Conservation (phyloP, 306 rosid species). For the Begonia loranthoides region DNA sequence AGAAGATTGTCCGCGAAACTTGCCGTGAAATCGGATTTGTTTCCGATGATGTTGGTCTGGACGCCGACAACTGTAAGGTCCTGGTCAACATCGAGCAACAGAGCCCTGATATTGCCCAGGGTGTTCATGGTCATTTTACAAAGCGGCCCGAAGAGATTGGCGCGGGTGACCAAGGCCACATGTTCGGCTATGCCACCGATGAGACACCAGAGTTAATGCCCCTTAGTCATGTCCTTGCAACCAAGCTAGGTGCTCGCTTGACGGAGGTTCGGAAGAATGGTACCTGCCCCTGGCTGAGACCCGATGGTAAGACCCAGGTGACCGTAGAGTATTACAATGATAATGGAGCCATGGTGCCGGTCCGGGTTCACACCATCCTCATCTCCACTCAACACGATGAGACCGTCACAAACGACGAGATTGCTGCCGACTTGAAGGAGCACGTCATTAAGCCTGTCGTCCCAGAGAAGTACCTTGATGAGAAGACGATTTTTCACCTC, state of each 20-base stretch:
- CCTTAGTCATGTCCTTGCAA: slow-evolving; percentile 56
- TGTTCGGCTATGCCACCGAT: slow-evolving; percentile 69
- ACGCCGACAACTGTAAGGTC: slow-evolving; percentile 64
- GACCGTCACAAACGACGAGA: slow-evolving; percentile 55
- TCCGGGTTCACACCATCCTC: slow-evolving; percentile 62
- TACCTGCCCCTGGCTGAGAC: slow-evolving; percentile 55
- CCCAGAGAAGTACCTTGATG: slow-evolving; percentile 61
- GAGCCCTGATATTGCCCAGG: slow-evolving; percentile 67
- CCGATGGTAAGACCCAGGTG: slow-evolving; percentile 64
- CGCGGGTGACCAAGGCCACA: slow-evolving; percentile 74
- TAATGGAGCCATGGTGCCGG: slow-evolving; percentile 53
- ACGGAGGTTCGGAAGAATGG: slow-evolving; percentile 60
- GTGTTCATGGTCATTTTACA: slow-evolving; percentile 62
- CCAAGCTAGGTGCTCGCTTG: slow-evolving; percentile 50
- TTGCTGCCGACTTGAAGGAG: slow-evolving; percentile 55
- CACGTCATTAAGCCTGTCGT: slow-evolving; percentile 59
- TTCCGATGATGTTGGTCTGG: slow-evolving; percentile 59
- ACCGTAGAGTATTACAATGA: slow-evolving; percentile 55
- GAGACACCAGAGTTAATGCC: slow-evolving; percentile 61
- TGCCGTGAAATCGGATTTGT: slow-evolving; percentile 55
- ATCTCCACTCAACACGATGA: slow-evolving; percentile 63
- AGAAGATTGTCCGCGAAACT: slow-evolving; percentile 53
- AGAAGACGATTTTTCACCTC: slow-evolving; percentile 63
- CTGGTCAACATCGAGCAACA: slow-evolving; percentile 65
- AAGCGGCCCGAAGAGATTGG: slow-evolving; percentile 65